Conservation (phyloP, 2,329 filamentous ascomycete species). For the Lizonia empirigonia region DNA sequence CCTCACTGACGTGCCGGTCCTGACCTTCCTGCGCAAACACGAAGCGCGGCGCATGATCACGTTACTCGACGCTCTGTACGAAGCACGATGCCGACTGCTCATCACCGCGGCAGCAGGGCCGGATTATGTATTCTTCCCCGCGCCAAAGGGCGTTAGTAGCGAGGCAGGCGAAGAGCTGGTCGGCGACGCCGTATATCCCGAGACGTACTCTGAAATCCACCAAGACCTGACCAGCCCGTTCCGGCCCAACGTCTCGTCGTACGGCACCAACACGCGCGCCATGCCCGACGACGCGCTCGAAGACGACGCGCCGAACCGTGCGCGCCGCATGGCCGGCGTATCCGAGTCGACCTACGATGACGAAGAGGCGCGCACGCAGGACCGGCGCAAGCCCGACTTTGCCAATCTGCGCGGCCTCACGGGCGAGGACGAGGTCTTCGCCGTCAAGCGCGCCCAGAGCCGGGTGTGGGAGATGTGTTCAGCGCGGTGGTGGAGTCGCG, state of each 20-base stretch:
- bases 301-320: constrained; percentile 56
- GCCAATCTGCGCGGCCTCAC: constrained; percentile 71
- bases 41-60: constrained; percentile 82
- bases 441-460: constrained; percentile 76
- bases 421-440: constrained; percentile 81
- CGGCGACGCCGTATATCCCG: constrained; percentile 65
- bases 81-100: constrained; percentile 77
- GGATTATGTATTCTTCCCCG: constrained; percentile 78
- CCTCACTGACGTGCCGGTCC: constrained; percentile 70
- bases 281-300: constrained; percentile 55
- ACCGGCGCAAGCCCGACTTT: constrained; percentile 60
- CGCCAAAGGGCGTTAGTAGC: constrained; percentile 17
- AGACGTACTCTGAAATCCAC: constrained; percentile 74
- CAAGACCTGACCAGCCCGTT: constrained; percentile 79
- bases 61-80: constrained; percentile 75
- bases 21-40: constrained; percentile 74
- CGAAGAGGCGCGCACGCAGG: constrained; percentile 1
- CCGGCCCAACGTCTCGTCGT: constrained; percentile 75
- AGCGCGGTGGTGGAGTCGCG: constrained; percentile 73
- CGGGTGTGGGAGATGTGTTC: constrained; percentile 85
- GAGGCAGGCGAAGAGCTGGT: constrained; percentile 8
- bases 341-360: constrained; percentile 4
- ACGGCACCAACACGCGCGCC: constrained; percentile 50
- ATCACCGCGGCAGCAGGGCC: constrained; percentile 70
- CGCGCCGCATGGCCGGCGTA: constrained; percentile 24